A percentile compares a stretch with the other conserved stretches of the same genome.
phyloP scores from a whole-genome alignment of 1,139 yeast genomes.

The Blastobotrys capitulatus region DNA sequence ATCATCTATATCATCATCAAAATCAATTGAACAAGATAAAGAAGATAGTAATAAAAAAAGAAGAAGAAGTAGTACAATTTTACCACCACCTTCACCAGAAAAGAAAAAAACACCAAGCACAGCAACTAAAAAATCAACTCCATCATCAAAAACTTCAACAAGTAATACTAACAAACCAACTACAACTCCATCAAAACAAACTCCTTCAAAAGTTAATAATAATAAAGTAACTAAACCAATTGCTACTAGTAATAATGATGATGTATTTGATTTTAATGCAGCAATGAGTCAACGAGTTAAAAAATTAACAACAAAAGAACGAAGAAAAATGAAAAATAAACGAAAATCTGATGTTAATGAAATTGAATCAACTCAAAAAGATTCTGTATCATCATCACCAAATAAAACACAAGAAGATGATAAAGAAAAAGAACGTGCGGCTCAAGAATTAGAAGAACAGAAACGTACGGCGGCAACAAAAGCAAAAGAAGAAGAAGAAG shows the following conservation, averaged over 20 bases:
- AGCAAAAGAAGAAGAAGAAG: constrained; percentile 2
- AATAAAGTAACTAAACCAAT: neutral
- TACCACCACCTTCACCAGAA: neutral
- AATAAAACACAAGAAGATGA: constrained; percentile 6
- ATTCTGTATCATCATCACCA: constrained; percentile 5
- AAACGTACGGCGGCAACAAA: constrained; percentile 4
- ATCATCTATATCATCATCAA: neutral
- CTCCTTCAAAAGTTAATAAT: neutral
- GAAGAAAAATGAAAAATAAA: neutral
- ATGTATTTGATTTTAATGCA: neutral
- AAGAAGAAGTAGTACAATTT: neutral
- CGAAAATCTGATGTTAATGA: constrained; percentile 15
- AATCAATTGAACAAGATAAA: neutral
- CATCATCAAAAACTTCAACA: neutral
- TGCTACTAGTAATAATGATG: neutral
- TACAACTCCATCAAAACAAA: neutral
- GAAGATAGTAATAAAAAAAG: neutral
- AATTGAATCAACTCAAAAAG: constrained; percentile 4
- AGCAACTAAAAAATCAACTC: too few species aligned
- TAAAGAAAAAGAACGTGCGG: constrained; percentile 11
- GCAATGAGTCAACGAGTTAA: neutral
- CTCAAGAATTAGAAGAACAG: constrained; percentile 1
- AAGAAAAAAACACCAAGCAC: neutral
- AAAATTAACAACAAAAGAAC: neutral
- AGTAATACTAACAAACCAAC: neutral